These are phyloP conservation scores for Clarireedia monteithiana DNA, from an alignment of 2,329 filamentous ascomycete species.

Conservation along the genomic window DNA sequence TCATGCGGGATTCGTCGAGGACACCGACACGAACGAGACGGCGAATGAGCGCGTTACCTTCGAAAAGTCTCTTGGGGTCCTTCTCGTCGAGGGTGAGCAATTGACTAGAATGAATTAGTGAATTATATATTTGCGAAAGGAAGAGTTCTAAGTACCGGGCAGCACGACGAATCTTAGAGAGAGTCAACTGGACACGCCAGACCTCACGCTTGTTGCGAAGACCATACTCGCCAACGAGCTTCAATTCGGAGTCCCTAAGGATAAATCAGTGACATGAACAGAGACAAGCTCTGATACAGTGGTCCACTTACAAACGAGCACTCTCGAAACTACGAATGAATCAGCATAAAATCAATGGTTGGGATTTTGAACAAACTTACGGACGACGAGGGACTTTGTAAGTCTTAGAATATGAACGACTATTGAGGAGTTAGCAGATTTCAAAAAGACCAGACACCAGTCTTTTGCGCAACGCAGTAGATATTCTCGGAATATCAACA, in stretches of 20 bases:
- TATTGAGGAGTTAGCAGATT: conserved; percentile 2
- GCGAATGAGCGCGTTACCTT: conserved; percentile 99
- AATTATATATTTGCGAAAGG: neutral
- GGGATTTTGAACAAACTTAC: conserved; percentile 16
- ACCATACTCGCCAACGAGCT: conserved; percentile 99
- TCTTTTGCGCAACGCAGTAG: neutral
- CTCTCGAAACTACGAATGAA: conserved; percentile 73
- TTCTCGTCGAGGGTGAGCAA: conserved; percentile 99
- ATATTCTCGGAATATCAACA: neutral
- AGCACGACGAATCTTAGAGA: conserved; percentile 99
- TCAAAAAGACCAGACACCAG: neutral
- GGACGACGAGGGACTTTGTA: conserved; percentile 94
- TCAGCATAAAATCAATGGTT: conserved; percentile 30
- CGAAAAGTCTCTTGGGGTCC: conserved; percentile 99
- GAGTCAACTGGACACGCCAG: conserved; percentile 98
- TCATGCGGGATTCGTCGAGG: conserved; percentile 99
- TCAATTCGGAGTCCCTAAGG: conserved; percentile 94
- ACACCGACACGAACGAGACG: conserved; percentile 99
- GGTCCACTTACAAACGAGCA: conserved; percentile 99
- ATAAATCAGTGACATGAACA: conserved; percentile 84
- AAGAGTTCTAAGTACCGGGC: conserved; percentile 64
- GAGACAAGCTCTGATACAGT: conserved; percentile 98
- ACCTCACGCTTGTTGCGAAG: conserved; percentile 99
- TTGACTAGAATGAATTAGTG: conserved; percentile 57
- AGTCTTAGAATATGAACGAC: conserved; percentile 86